phyloP scores from a whole-genome alignment of 1,284 basidiomycete species.

The Boletus sp. region DNA sequence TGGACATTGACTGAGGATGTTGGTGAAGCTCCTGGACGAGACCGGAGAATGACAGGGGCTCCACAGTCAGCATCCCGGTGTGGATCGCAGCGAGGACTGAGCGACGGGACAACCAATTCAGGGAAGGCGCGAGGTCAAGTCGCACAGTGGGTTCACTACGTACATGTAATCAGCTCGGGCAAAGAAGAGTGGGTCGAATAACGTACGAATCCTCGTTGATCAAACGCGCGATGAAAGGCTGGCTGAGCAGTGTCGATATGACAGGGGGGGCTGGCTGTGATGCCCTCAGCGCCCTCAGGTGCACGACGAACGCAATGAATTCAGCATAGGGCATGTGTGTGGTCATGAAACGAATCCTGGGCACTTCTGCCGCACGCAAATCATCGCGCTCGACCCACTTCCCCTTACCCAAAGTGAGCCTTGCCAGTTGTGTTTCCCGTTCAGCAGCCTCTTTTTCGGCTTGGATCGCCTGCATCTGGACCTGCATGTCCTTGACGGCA shows the following conservation, averaged over 20 bases:
- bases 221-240: constrained; percentile 83
- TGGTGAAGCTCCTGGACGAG: constrained; percentile 50
- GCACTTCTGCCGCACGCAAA: constrained; percentile 18
- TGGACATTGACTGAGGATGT: constrained; percentile 26
- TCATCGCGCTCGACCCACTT: constrained; percentile 54
- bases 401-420: constrained; percentile 56
- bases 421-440: constrained; percentile 45
- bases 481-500: constrained; percentile 79
- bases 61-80: constrained; percentile 83
- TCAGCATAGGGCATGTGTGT: constrained; percentile 82
- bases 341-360: constrained; percentile 47
- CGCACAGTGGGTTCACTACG: constrained; percentile 83
- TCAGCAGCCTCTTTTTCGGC: constrained; percentile 61
- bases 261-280: constrained; percentile 52
- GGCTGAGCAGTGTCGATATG: constrained; percentile 67
- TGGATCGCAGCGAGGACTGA: constrained; percentile 86
- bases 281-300: constrained; percentile 73
- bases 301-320: constrained; percentile 77
- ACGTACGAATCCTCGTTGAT: constrained; percentile 85
- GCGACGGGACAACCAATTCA: constrained; percentile 90
- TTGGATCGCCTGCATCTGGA: constrained; percentile 74
- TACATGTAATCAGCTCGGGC: constrained; percentile 7
- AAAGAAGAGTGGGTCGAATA: constrained; percentile 7
- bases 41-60: constrained; percentile 64
- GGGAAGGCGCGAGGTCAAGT: constrained; percentile 88